phyloP scores from a whole-genome alignment of 2,329 filamentous ascomycete genomes.

The Penicillium sp. region DNA sequence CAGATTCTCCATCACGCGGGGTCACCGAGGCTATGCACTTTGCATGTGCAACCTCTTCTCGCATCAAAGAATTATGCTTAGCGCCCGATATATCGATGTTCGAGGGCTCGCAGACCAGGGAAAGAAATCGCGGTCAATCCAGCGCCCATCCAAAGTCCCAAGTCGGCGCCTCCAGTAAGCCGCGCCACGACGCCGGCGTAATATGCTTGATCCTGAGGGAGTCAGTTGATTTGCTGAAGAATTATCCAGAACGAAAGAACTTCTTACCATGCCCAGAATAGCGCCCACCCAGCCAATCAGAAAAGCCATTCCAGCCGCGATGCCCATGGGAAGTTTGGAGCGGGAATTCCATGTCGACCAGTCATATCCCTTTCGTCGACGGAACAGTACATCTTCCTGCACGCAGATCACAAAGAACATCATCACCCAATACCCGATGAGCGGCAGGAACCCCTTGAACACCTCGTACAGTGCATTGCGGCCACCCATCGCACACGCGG shows the following conservation, averaged over 20 bases:
- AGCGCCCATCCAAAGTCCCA: constrained; percentile 36
- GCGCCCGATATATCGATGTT: constrained; percentile 27
- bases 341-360: constrained; percentile 41
- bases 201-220: constrained; percentile 34
- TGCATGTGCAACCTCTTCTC: constrained; percentile 6
- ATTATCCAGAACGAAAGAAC: background rate
- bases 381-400: constrained; percentile 43
- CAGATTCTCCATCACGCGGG: constrained; percentile 6
- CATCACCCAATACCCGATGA: constrained; percentile 46
- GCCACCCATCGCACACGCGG: constrained; percentile 42
- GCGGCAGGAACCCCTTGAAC: constrained; percentile 42
- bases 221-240: background rate
- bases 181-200: constrained; percentile 36
- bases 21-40: constrained; percentile 4
- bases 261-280: constrained; percentile 37
- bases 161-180: constrained; percentile 31
- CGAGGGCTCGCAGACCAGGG: constrained; percentile 33
- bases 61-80: constrained; percentile 16
- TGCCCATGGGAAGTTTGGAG: constrained; percentile 37
- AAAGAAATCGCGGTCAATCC: constrained; percentile 34
- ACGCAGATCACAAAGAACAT: constrained; percentile 42
- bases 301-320: constrained; percentile 37
- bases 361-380: constrained; percentile 34
- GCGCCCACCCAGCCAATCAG: constrained; percentile 39
- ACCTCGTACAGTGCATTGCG: constrained; percentile 42